Base-by-base conservation (phyloP, 129 eudicot genomes). In the Flaveria linearis region DNA sequence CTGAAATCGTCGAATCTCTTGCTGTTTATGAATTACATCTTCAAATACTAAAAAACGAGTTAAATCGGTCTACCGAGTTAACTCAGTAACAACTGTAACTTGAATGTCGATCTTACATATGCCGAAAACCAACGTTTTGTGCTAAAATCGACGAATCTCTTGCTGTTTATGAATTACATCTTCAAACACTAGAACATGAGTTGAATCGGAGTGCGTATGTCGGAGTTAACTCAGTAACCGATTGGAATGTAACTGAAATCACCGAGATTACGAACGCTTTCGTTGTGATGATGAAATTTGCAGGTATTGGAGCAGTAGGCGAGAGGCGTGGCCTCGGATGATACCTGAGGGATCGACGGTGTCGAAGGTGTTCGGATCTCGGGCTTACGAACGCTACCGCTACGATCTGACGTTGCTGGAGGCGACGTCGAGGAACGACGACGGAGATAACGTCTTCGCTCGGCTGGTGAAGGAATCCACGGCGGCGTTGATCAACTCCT, bases 261-360 rank as follows among this genome's bases (percentile, higher is more conserved):
- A 62, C 28, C 47, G 49, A 25, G 22, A 20, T 20, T 41, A 42
- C 9, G 68, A 73, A 41, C 41, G 41, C 7, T 36, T 20, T 25
- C 2, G 33, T 28, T 2, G 33, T 28, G 33, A 28, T 28, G 33
- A 28, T 28, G 33, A 36, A 36, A 73, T 45, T 39, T 79, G 66
- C 68, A 89, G 98, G 87, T 92, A 84, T 25, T 92, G 96, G 98
- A 90, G 96, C 84, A 88, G 96, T 86, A 76, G 91, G 76, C 75
- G 72, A 42, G 96, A 88, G 73, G 67, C 88, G 52, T 92, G 98
- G 98, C 98, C 96, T 16, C 86, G 86, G 83, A 92, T 92, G 94
- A 91, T 88, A 30, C 98, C 94, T 13, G 81, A 85, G 79, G 84
- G 67, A 66, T 86, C 96, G 14, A 84, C 96, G 73, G 91, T 92